These are phyloP conservation scores for Erysimum cheiranthoides DNA, from an alignment of 345 rosid species.

Conservation along the genomic window DNA sequence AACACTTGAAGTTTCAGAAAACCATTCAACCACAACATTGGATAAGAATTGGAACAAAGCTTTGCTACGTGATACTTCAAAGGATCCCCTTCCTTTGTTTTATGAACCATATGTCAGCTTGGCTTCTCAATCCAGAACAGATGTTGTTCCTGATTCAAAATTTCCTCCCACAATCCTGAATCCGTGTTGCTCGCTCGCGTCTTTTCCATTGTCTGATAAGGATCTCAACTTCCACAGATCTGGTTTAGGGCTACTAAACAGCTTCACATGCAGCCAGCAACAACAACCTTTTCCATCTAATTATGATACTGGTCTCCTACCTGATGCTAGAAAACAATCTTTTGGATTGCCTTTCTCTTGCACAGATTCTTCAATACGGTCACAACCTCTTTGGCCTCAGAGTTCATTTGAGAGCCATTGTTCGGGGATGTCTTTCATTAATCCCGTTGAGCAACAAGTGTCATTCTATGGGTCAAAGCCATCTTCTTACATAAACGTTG, in stretches of 20 bases:
- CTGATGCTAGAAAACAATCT: constrained; percentile 43
- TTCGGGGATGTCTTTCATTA: constrained; percentile 28
- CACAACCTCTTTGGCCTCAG: constrained; percentile 42
- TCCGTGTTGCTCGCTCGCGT: constrained; percentile 20
- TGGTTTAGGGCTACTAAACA: constrained; percentile 37
- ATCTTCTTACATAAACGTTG: constrained; percentile 39
- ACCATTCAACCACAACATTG: constrained; percentile 26
- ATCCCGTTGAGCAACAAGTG: constrained; percentile 40
- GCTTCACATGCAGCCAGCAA: constrained; percentile 43
- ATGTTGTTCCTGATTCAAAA: constrained; percentile 37
- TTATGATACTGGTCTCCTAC: constrained; percentile 41
- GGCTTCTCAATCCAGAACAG: constrained; percentile 36
- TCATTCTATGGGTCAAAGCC: constrained; percentile 39
- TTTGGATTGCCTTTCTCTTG: constrained; percentile 53
- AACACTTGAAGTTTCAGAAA: constrained; percentile 44
- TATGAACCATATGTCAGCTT: constrained; percentile 48
- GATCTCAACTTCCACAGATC: constrained; percentile 47
- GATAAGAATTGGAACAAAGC: constrained; percentile 40
- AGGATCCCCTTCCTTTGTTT: constrained; percentile 42
- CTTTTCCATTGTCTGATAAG: constrained; percentile 28
- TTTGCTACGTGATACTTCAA: constrained; percentile 15
- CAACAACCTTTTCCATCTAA: constrained; percentile 31
- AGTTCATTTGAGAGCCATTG: constrained; percentile 49
- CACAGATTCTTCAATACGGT: constrained; percentile 42
- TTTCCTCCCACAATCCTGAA: constrained; percentile 39